Evolutionary conservation across 495 filamentous ascomycete genomes (phyloP), one percentile per base, ranked within the genome.

Genomic region (Beverwykella pulmonaria): DNA sequence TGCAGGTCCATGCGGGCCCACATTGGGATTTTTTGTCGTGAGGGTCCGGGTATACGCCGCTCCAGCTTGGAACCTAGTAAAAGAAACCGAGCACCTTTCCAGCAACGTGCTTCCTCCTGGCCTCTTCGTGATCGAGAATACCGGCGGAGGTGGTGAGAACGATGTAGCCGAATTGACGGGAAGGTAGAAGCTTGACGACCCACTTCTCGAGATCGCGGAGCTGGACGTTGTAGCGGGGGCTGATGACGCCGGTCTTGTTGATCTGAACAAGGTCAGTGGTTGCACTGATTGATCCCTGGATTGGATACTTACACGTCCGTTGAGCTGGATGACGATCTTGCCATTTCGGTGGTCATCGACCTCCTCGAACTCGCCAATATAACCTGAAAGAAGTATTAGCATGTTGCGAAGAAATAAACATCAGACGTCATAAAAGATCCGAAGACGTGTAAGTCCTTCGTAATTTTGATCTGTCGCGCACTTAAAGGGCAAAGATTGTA

Each of bases 61-160:
- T 59, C 10, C 25, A 30, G 32, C 22, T 1, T 27, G n/a, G 23
- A 61, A 15, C 22, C 64, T 92, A 95, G 84, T 96, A 95, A 86
- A 96, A 95, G 88, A 96, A 96, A 67, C 92, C 92, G 71, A 95
- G 86, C 80, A 97, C 91, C 86, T 96, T 96, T 80, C 93, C 93
- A 73, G 92, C 86, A 77, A 93, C 91, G 83, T 98, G 94, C 86
- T 97, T 97, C 80, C 94, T 85, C 77, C 94, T 86, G 65, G 94
- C 94, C 87, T 98, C 94, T 84, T 98, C 94, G 81, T 98, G 94
- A 84, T 98, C 94, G 93, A 98, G 98, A 79, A 98, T 98, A 78
- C 94, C 95, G 62, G 94, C 91, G 59, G 92, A 96, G 81, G 94
- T 98, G 77, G 94, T 98, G 76, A 98, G 88, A 81, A 98, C 92